Evolutionary conservation across 345 rosid genomes (phyloP).

Genomic region (Aquilaria yunnanensis): DNA sequence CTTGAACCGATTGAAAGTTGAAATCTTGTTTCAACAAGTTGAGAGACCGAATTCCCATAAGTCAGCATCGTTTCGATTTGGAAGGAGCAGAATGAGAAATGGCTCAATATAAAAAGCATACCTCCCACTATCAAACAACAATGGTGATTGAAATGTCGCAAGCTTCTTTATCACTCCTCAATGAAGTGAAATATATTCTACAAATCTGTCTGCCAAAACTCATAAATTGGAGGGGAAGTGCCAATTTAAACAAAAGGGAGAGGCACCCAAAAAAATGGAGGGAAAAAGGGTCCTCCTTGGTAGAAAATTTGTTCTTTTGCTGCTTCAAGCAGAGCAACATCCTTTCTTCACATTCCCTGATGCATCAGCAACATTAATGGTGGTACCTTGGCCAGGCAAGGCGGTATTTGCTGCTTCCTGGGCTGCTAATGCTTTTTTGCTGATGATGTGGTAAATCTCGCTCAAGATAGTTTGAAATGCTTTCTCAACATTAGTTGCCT

Average conservation of each 20-base stretch:
- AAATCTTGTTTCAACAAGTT: background rate
- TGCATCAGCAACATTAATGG: constrained; percentile 49
- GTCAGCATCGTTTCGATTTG: background rate
- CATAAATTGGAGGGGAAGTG: constrained; percentile 7
- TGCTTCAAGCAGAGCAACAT: constrained; percentile 52
- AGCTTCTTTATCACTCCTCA: constrained; percentile 26
- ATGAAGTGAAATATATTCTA: constrained; percentile 33
- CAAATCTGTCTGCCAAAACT: constrained; percentile 35
- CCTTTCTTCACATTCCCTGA: constrained; percentile 39
- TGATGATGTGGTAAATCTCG: constrained; percentile 61
- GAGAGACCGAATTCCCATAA: background rate
- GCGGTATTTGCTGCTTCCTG: constrained; percentile 48
- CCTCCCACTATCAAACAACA: constrained; percentile 4
- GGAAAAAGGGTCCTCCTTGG: constrained; percentile 3
- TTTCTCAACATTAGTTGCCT: constrained; percentile 60
- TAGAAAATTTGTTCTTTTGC: constrained; percentile 10
- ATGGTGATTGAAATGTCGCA: constrained; percentile 18
- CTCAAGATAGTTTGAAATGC: constrained; percentile 62
- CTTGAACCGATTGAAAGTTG: too few relatives aligned
- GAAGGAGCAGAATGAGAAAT: background rate
- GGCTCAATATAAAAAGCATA: constrained; percentile 2
- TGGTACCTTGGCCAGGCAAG: constrained; percentile 55
- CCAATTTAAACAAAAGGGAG: constrained; percentile 10
- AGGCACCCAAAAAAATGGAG: background rate
- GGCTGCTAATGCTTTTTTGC: constrained; percentile 70